A percentile compares a stretch with the other conserved stretches of the same genome.
These are phyloP conservation scores for Lachancea sp. DNA, from an alignment of 805 yeast species.

Conservation along the genomic window DNA sequence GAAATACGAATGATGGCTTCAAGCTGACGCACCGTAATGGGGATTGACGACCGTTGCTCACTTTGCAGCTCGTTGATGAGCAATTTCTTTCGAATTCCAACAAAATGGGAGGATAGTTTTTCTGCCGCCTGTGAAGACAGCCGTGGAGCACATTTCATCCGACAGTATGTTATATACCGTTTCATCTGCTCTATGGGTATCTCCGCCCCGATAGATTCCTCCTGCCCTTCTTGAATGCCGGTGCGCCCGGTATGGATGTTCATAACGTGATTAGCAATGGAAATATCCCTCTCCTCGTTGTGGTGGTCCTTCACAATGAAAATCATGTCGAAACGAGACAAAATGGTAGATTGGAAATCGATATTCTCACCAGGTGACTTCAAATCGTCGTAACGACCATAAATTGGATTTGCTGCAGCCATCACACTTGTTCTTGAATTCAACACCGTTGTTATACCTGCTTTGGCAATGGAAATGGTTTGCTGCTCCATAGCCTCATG, in stretches of 20 bases:
- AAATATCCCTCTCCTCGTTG: conserved; percentile 73
- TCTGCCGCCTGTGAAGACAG: conserved; percentile 85
- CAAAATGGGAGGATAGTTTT: conserved; percentile 84
- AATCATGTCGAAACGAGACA: conserved; percentile 98
- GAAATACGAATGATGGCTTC: conserved; percentile 96
- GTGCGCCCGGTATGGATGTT: conserved; percentile 80
- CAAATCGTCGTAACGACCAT: conserved; percentile 93
- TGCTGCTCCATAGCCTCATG: conserved; percentile 99
- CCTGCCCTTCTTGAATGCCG: conserved; percentile 38
- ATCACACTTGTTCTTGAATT: conserved; percentile 94
- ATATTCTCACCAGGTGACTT: conserved; percentile 97
- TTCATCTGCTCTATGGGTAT: conserved; percentile 88
- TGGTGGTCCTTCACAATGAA: conserved; percentile 95
- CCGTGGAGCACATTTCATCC: conserved; percentile 87
- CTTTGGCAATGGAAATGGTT: conserved; percentile 96
- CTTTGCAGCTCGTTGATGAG: conserved; percentile 74
- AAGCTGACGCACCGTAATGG: conserved; percentile 93
- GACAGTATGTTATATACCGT: conserved; percentile 85
- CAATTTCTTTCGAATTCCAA: conserved; percentile 77
- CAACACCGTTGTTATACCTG: conserved; percentile 94
- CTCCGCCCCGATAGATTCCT: conserved; percentile 61
- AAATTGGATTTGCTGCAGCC: conserved; percentile 97
- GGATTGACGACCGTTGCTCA: conserved; percentile 88
- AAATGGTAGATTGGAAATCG: conserved; percentile 93
- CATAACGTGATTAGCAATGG: conserved; percentile 93